phyloP scores from a whole-genome alignment of 2,329 filamentous ascomycete genomes.

The Aphanocladium album region DNA sequence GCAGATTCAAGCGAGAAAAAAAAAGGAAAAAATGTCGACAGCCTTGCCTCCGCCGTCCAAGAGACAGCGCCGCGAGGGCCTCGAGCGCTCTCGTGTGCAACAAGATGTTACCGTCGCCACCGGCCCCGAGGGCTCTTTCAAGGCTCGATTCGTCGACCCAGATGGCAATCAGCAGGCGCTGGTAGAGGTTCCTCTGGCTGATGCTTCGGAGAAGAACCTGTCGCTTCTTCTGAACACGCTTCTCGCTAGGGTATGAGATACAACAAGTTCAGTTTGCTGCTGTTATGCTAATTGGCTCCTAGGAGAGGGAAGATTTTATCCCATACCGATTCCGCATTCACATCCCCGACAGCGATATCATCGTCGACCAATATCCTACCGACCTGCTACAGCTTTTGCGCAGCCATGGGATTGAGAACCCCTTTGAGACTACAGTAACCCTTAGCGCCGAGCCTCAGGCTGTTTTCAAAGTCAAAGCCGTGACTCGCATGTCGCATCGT shows the following conservation, averaged over 20 bases:
- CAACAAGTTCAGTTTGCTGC: no score
- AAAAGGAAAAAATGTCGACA: constrained; percentile 62
- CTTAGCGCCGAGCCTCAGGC: constrained; percentile 73
- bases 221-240: constrained; percentile 82
- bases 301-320: constrained; percentile 55
- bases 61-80: constrained; percentile 71
- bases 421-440: constrained; percentile 51
- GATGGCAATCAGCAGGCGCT: constrained; percentile 67
- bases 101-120: constrained; percentile 68
- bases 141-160: constrained; percentile 83
- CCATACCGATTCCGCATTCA: constrained; percentile 59
- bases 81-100: constrained; percentile 67
- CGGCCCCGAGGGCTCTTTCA: constrained; percentile 68
- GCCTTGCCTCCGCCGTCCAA: constrained; percentile 81
- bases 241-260: constrained; percentile 59
- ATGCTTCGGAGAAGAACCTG: constrained; percentile 84
- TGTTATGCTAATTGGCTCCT: neutral
- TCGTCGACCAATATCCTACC: constrained; percentile 52
- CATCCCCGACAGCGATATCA: constrained; percentile 46
- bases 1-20: constrained; percentile 31
- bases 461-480: constrained; percentile 87
- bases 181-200: constrained; percentile 70
- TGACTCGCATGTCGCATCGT: constrained; percentile 81
- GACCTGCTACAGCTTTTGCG: constrained; percentile 51
- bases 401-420: constrained; percentile 52